phyloP scores from a whole-genome alignment of 139 green algal species.

The Micractinium conductrix region DNA sequence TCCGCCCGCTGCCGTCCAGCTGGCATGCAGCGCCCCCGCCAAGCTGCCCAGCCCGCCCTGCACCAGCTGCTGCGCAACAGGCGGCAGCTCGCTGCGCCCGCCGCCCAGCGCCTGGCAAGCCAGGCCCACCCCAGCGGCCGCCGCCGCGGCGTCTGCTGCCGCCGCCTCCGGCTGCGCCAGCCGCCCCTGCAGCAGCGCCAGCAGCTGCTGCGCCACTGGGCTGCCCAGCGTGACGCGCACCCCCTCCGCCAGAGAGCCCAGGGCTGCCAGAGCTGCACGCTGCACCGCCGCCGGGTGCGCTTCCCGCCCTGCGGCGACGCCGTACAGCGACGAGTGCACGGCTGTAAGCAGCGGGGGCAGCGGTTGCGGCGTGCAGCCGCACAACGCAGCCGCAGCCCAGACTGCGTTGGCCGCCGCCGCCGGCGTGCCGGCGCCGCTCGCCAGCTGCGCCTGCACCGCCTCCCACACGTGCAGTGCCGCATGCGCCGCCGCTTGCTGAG shows the following conservation, averaged over 20 bases:
- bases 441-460: not conserved
- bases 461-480: constrained; percentile 26
- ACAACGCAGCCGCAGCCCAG: constrained; percentile 33
- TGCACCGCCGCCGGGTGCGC: constrained; percentile 8
- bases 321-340: not conserved
- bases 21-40: not conserved
- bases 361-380: not conserved
- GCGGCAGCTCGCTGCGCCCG: not conserved
- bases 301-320: not conserved
- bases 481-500: not conserved
- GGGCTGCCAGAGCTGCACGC: constrained; percentile 1
- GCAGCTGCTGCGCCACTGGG: not conserved
- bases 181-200: not conserved
- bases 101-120: not conserved
- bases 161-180: not conserved
- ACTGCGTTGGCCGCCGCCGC: not conserved
- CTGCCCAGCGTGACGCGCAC: constrained; percentile 5
- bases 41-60: not conserved
- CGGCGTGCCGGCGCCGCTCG: not conserved
- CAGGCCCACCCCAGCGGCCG: not conserved
- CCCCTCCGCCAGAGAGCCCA: not conserved
- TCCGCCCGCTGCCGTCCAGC: not conserved
- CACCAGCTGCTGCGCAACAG: not conserved
- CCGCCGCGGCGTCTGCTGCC: not conserved
- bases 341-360: constrained; percentile 15